phyloP scores from a whole-genome alignment of 129 eudicot species.

The Cynara cardunculus region DNA sequence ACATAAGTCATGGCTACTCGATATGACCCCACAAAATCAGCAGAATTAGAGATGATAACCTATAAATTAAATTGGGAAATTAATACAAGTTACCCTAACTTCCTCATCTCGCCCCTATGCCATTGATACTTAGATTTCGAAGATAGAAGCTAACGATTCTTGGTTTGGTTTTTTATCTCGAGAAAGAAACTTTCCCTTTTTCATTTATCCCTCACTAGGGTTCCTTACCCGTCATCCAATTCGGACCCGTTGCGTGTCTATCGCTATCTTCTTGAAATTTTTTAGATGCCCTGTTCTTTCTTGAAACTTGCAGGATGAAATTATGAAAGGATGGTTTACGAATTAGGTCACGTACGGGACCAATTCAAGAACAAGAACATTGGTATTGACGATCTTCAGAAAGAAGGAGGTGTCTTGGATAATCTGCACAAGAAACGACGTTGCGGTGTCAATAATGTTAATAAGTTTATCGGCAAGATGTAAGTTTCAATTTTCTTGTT shows the following conservation, averaged over 20 bases:
- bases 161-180: not conserved
- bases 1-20: constrained; percentile 16
- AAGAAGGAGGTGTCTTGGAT: constrained; percentile 3
- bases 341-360: constrained; percentile 28
- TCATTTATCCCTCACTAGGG: constrained; percentile 23
- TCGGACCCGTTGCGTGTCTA: constrained; percentile 8
- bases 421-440: constrained; percentile 20
- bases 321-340: constrained; percentile 41
- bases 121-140: not conserved
- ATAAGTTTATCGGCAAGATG: constrained; percentile 31
- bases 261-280: not conserved
- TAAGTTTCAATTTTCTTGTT: constrained; percentile 21
- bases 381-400: constrained; percentile 13
- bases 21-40: constrained; percentile 34
- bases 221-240: constrained; percentile 14
- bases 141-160: constrained; percentile 26
- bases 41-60: constrained; percentile 20
- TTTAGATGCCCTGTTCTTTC: not conserved
- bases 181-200: constrained; percentile 22
- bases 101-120: not conserved
- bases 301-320: constrained; percentile 20
- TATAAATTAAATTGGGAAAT: constrained; percentile 14
- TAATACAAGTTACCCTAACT: not conserved
- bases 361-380: constrained; percentile 21
- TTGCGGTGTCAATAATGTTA: constrained; percentile 28